Conservation (phyloP, 257 asterid species). For the Solanum neorickii region DNA sequence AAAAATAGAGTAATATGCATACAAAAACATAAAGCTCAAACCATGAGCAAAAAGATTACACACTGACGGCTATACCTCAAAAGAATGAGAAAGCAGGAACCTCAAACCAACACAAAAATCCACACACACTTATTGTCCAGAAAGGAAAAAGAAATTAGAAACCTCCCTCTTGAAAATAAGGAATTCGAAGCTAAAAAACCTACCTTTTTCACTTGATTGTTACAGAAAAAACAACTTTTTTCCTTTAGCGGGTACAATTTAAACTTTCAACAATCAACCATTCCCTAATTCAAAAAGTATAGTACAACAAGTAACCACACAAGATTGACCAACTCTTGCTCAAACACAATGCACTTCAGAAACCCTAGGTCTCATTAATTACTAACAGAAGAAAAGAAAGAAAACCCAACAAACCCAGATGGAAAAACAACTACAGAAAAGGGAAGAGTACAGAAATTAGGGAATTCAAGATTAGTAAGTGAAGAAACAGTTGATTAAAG, state of each 20-base stretch:
- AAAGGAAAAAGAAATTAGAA: neutral
- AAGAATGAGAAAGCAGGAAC: neutral
- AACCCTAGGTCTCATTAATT: neutral
- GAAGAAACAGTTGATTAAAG: neutral
- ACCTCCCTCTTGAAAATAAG: neutral
- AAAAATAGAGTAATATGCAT: neutral
- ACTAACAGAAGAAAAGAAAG: neutral
- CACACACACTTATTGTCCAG: neutral
- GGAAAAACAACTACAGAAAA: neutral
- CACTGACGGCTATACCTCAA: neutral
- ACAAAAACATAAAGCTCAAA: neutral
- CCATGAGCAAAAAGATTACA: neutral
- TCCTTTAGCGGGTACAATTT: neutral
- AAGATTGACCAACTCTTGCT: neutral
- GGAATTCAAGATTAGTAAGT: neutral
- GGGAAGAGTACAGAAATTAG: neutral
- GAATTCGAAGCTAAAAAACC: neutral
- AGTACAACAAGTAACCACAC: neutral
- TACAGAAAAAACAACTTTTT: neutral
- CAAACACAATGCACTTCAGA: neutral
- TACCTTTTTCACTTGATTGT: neutral
- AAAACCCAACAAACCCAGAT: neutral
- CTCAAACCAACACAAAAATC: neutral
- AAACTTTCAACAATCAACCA: neutral
- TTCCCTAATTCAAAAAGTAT: neutral